Evolutionary conservation across 495 filamentous ascomycete species (phyloP).

Genomic region (Penicillium desertorum): DNA sequence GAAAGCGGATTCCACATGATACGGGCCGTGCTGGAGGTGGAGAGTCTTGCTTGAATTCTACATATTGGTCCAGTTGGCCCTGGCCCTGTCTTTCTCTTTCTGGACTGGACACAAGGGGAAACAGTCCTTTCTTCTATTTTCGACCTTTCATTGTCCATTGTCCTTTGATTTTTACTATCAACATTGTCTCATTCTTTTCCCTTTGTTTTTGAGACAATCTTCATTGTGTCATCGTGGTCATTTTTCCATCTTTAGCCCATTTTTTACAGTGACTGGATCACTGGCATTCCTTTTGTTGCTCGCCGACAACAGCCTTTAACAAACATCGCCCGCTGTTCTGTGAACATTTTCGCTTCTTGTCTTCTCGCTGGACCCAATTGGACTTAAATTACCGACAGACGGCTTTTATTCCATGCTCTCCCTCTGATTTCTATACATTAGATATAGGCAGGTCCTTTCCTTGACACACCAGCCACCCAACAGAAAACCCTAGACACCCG

Average conservation of each 20-base stretch:
- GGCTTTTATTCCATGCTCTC: slow-evolving; percentile 8
- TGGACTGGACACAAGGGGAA: slow-evolving; percentile 16
- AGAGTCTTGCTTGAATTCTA: slow-evolving; percentile 18
- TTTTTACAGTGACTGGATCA: slow-evolving; percentile 34
- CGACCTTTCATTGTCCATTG: slow-evolving; percentile 19
- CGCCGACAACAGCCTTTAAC: slow-evolving; percentile 21
- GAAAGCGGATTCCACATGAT: neutral
- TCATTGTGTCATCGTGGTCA: slow-evolving; percentile 22
- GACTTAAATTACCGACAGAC: slow-evolving; percentile 10
- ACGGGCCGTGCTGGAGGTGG: slow-evolving; percentile 4
- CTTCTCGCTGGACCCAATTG: slow-evolving; percentile 13
- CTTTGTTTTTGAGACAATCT: slow-evolving; percentile 27
- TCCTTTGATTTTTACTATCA: slow-evolving; percentile 7
- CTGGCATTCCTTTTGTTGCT: slow-evolving; percentile 48
- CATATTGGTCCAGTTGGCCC: slow-evolving; percentile 13
- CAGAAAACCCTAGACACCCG: slow-evolving; percentile 8
- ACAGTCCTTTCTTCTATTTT: slow-evolving; percentile 14
- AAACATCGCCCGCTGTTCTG: slow-evolving; percentile 12
- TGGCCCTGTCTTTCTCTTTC: slow-evolving; percentile 23
- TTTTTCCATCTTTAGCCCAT: slow-evolving; percentile 18
- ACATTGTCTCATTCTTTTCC: slow-evolving; percentile 17
- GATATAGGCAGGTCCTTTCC: slow-evolving; percentile 27
- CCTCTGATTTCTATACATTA: slow-evolving; percentile 14
- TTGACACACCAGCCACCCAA: slow-evolving; percentile 15
- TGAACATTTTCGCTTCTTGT: slow-evolving; percentile 18